Base-by-base conservation (phyloP, 2,329 filamentous ascomycete species). In the Blastomyces emzantsi region DNA sequence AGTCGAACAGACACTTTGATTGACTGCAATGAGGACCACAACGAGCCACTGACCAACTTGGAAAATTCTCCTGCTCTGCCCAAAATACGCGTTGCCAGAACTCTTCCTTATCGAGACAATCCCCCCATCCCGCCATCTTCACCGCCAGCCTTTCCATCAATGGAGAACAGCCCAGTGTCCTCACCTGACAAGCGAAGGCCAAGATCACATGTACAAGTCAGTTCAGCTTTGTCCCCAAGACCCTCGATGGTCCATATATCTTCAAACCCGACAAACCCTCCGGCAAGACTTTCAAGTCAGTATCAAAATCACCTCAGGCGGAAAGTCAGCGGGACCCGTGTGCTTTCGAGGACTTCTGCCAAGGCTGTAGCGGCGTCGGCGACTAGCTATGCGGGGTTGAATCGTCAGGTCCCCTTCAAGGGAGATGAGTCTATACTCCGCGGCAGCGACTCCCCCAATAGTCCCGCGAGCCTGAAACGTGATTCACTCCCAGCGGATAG, bases 401-500 rank as follows among this genome's bases (percentile, higher is more conserved):
- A 66, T 52, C 63, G 66, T 22, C 66, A 56, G 5, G 22, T 36
- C 11, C 41, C 41, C 4, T n/a, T 7, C 7, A 25, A 33, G 36
- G 6, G 55, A 19, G 58, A 60, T 7, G 25, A 33, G 25, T 51
- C 58, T n/a, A 39, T 33, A 36, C 43, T 49, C 9, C 43, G n/a
- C 30, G 25, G 41, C 17, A 36, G 25, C 11, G 43, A 47, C 25
- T 30, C 33, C 2, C 17, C 22, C 4, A 28, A 36, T 36, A 65
- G 63, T 30, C 47, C 22, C 19, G 64, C 63, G 7, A 57, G 43
- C 22, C 28, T 62, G 1, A 65, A 67, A 55, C 60, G 69, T 13
- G 71, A 73, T 30, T 62, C 65, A 4, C 64, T 75, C 13, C 67
- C 73, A 5, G 64, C 73, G 2, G 75, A 77, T 39, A 71, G 75